These are phyloP conservation scores for Pichia sp. DNA, from an alignment of 1,139 yeast genomes.

Conservation along the genomic window DNA sequence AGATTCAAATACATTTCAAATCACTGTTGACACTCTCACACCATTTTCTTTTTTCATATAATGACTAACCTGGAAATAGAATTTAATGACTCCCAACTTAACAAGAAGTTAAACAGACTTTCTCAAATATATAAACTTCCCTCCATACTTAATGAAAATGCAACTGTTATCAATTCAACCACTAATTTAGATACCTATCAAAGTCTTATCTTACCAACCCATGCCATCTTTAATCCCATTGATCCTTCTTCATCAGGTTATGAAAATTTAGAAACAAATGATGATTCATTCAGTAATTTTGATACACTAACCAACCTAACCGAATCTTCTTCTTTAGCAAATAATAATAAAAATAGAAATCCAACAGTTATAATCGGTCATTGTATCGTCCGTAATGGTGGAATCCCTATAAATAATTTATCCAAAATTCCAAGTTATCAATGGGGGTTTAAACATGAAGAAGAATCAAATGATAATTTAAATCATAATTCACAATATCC, in stretches of 20 bases:
- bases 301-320: too few species aligned
- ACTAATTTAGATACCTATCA: slow-evolving; percentile 9
- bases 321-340: not conserved
- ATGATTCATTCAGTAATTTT: not conserved
- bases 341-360: not conserved
- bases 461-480: slow-evolving; percentile 12
- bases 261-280: too few species aligned
- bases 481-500: not conserved
- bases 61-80: too few species aligned
- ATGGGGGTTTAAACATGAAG: slow-evolving; percentile 29
- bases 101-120: slow-evolving; percentile 16
- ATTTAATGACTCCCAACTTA: not conserved
- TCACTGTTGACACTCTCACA: too few species aligned
- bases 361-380: slow-evolving; percentile 27
- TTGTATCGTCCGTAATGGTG: slow-evolving; percentile 28
- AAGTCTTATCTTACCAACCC: slow-evolving; percentile 7
- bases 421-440: slow-evolving; percentile 31
- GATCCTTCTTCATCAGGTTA: too few species aligned
- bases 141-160: not conserved
- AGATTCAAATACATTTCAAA: too few species aligned
- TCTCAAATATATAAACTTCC: slow-evolving; percentile 14
- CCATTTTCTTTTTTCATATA: too few species aligned
- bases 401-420: slow-evolving; percentile 27
- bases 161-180: slow-evolving; percentile 4
- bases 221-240: too few species aligned